These are phyloP conservation scores for Nakazawaea holstii DNA, from an alignment of 805 yeast species.

Conservation along the genomic window DNA sequence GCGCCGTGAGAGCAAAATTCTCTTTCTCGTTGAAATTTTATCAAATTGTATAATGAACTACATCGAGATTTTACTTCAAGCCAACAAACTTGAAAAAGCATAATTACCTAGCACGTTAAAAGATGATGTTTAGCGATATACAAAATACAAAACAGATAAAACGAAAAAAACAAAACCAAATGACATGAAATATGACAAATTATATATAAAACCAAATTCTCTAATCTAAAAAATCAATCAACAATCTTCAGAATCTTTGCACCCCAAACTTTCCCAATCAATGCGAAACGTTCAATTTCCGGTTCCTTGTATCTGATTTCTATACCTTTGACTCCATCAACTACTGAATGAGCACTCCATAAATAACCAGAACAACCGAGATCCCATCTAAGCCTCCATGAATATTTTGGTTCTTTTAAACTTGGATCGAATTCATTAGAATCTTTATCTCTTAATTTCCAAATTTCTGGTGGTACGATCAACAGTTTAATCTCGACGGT, in stretches of 20 bases:
- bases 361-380: constrained; percentile 11
- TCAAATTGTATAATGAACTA: too few relatives aligned
- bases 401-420: constrained; percentile 43
- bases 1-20: too few relatives aligned
- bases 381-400: constrained; percentile 33
- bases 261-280: constrained; percentile 6
- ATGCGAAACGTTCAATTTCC: neutral
- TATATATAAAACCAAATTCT: too few relatives aligned
- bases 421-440: constrained; percentile 29
- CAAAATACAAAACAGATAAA: too few relatives aligned
- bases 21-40: too few relatives aligned
- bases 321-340: constrained; percentile 7
- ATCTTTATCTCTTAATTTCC: constrained; percentile 18
- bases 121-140: too few relatives aligned
- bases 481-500: constrained; percentile 30
- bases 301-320: constrained; percentile 3
- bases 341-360: constrained; percentile 11
- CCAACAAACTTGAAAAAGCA: too few relatives aligned
- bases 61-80: too few relatives aligned
- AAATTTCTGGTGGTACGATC: constrained; percentile 52
- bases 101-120: too few relatives aligned
- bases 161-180: neutral
- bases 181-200: neutral
- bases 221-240: too few relatives aligned
- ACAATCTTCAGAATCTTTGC: constrained; percentile 1